phyloP scores from a whole-genome alignment of 163 green algal species.

The Chlorella variabilis region DNA sequence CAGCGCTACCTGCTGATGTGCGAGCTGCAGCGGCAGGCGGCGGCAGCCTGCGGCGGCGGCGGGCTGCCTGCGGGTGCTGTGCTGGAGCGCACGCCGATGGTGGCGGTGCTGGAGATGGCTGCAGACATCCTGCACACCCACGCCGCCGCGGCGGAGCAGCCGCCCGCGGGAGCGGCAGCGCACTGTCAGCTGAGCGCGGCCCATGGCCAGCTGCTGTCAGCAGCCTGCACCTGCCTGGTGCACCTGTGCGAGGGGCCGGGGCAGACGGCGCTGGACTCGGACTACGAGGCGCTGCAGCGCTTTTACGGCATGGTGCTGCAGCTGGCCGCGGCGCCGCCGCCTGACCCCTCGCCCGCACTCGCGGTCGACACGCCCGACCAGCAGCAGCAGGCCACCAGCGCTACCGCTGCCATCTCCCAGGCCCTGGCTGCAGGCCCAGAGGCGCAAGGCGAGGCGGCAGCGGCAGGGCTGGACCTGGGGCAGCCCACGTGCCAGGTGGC shows the following conservation, averaged over 20 bases:
- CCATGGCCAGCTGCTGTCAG: neutral
- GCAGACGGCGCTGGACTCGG: neutral
- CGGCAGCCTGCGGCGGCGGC: neutral
- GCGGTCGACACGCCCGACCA: neutral
- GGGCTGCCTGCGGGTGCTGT: neutral
- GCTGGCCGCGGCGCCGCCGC: neutral
- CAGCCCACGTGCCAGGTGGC: constrained; percentile 7
- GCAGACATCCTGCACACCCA: constrained; percentile 29
- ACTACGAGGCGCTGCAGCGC: constrained; percentile 6
- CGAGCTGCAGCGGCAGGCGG: neutral
- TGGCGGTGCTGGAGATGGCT: constrained; percentile 7
- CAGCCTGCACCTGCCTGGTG: constrained; percentile 1
- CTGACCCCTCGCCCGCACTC: neutral
- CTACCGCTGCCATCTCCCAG: neutral
- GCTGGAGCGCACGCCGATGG: constrained; percentile 11
- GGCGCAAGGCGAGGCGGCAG: neutral
- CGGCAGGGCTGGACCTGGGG: neutral
- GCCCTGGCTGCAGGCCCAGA: neutral
- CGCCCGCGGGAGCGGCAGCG: neutral
- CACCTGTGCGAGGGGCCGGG: constrained; percentile 7
- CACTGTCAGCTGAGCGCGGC: neutral
- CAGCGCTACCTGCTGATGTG: constrained; percentile 22
- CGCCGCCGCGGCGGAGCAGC: neutral
- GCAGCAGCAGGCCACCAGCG: neutral
- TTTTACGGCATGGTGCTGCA: constrained; percentile 8